A percentile compares a stretch with the other conserved stretches of the same genome.
Conservation (phyloP, 345 rosid genomes). For the Syzygium oleosum region DNA sequence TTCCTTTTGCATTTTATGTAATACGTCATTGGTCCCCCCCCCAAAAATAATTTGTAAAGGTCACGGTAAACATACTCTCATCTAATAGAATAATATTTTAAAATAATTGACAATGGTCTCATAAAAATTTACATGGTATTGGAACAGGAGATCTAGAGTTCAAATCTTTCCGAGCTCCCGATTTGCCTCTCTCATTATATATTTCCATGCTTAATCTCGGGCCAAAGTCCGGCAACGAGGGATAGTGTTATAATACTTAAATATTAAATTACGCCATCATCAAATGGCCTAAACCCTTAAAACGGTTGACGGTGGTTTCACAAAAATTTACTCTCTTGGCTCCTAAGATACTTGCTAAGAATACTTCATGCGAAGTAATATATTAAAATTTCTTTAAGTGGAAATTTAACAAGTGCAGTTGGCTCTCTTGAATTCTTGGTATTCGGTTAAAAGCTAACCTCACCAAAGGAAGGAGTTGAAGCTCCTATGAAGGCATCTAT, state of each 20-base stretch:
- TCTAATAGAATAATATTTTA: background rate
- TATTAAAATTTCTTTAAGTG: too few relatives aligned
- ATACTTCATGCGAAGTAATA: background rate
- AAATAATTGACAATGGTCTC: fast-evolving
- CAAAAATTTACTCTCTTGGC: background rate
- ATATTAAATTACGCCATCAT: background rate
- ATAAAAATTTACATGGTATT: fast-evolving
- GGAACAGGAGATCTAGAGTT: fast-evolving
- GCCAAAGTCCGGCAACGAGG: background rate
- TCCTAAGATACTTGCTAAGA: background rate
- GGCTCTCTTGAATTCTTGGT: too few relatives aligned
- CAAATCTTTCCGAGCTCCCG: fast-evolving
- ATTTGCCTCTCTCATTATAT: background rate
- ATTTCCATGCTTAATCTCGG: background rate
- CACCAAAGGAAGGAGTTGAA: too few relatives aligned
- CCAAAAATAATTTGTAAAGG: background rate
- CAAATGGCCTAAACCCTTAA: fast-evolving
- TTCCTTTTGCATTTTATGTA: too few relatives aligned
- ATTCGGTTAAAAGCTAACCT: too few relatives aligned
- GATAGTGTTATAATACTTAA: fast-evolving
- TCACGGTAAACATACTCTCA: fast-evolving
- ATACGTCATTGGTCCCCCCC: too few relatives aligned
- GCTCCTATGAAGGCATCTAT: too few relatives aligned
- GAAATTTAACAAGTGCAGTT: too few relatives aligned
- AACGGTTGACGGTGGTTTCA: fast-evolving